Percentiles rank a stretch among this genome's conserved stretches.
Evolutionary conservation across 192 early-diverging fungal genomes (phyloP).

Genomic region (Backusella tarrabulga): DNA sequence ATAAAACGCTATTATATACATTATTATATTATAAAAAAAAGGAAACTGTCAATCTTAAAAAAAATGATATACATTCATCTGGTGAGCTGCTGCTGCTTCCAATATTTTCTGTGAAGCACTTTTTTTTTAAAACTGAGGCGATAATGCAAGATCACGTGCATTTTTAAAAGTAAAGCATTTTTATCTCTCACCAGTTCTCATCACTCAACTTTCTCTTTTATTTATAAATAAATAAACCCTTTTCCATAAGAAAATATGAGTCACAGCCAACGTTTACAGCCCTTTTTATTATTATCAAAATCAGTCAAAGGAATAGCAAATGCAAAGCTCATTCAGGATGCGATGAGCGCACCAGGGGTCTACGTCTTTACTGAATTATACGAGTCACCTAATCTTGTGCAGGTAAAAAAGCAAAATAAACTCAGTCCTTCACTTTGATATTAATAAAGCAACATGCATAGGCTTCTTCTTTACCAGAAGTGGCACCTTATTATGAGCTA

Average conservation of each 20-base stretch:
- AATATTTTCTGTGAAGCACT: not conserved
- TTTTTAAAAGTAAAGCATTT: not conserved
- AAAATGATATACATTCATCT: not conserved
- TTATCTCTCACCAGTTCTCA: not conserved
- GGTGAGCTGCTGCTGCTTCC: not conserved
- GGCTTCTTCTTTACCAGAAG: constrained; percentile 47
- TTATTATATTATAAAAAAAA: not conserved
- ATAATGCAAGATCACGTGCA: not conserved
- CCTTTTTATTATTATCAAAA: constrained; percentile 73
- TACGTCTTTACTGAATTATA: constrained; percentile 80
- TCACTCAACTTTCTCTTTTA: not conserved
- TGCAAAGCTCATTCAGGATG: constrained; percentile 73
- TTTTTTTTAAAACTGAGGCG: not conserved
- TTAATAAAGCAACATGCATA: constrained; percentile 20
- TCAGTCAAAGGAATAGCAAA: constrained; percentile 72
- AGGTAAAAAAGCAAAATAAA: constrained; percentile 44
- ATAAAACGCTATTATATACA: not conserved
- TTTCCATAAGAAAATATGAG: not conserved
- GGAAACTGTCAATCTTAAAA: not conserved
- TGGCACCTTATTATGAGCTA: constrained; percentile 48
- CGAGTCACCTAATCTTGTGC: constrained; percentile 64
- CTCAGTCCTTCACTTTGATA: no score
- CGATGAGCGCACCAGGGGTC: constrained; percentile 64
- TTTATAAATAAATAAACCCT: no score
- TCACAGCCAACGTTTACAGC: constrained; percentile 44